Evolutionary conservation across 208 protist species (phyloP).

Genomic region (Acanthamoeba lugdunensis): DNA sequence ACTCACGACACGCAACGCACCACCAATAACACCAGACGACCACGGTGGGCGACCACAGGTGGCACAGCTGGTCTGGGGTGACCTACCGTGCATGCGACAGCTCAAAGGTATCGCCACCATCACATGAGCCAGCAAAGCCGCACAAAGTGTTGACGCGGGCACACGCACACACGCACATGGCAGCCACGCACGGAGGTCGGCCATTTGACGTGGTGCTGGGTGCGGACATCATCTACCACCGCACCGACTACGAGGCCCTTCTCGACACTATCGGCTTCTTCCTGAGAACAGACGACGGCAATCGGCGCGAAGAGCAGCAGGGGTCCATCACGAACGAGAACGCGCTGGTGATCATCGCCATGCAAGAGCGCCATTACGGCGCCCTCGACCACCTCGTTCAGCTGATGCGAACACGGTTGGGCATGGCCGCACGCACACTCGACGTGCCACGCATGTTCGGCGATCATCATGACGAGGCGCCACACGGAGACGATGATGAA

Average conservation of each 20-base stretch:
- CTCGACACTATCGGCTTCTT: conserved; percentile 11
- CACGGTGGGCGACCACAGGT: not conserved
- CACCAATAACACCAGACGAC: not conserved
- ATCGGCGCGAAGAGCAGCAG: not conserved
- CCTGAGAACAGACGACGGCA: not conserved
- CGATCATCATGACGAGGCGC: not conserved
- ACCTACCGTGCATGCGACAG: conserved; percentile 11
- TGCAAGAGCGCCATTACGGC: conserved; percentile 53
- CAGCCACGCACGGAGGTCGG: not conserved
- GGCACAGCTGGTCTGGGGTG: conserved; percentile 10
- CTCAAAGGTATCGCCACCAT: not conserved
- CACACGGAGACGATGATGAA: not conserved
- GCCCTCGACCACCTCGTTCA: not conserved
- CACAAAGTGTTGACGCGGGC: not conserved
- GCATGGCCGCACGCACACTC: conserved; percentile 8
- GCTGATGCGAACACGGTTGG: not conserved
- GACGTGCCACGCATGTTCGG: conserved; percentile 43
- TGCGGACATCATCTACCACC: conserved; percentile 48
- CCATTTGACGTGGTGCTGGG: conserved; percentile 30
- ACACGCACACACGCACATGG: not conserved
- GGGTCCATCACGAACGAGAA: not conserved
- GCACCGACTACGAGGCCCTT: conserved; percentile 39
- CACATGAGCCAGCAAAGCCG: not conserved
- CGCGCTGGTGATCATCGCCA: conserved; percentile 20
- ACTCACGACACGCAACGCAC: no score